Base-by-base conservation (phyloP, 345 rosid genomes). In the Salix caprea region DNA sequence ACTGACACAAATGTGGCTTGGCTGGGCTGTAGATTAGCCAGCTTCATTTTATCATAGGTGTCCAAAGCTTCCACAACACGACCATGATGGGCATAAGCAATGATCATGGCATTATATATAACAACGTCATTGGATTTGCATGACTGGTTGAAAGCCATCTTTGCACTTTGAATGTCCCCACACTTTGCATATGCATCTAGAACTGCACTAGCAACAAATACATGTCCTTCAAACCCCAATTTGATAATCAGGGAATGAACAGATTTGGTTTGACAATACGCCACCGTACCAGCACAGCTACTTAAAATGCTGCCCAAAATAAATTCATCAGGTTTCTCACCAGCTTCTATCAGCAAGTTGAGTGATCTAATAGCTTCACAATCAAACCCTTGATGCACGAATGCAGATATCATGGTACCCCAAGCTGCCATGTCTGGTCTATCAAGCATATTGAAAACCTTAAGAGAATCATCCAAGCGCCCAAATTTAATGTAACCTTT, bases 151-250 rank as follows among this genome's bases (percentile, higher is more conserved):
- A 86, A 86, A 67, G 78, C 82, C 68, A 76, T 69, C 52, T 74
- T 67, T 62, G 89, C 85, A 67, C 77, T 69, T 48, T 67, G 30
- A 34, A 86, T 80, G 72, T 84, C 84, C 34, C 89, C 85, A 7
- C 85, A 81, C 74, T 86, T 84, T 70, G 86, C 80, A 79, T 86
- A 84, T 58, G 89, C 89, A 80, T 86, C 87, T 62, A 86, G 76
- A 32, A 80, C 66, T 69, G 87, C 83, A 82, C 87, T 84, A 34
- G 77, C 77, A 56, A 79, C 76, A 36, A 74, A 83, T 5, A 34
- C 74, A 64, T 82, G 65, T 37, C 26, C 26, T 42, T 80, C 74
- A 71, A 73, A 78, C 48, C 87, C 85, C 23, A 54, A 77, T 74
- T 80, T 86, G 66, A 69, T 62, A 72, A 78, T 54, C 69, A 82